Conservation (phyloP, 1,284 basidiomycete genomes). For the Flammula alnicola region DNA sequence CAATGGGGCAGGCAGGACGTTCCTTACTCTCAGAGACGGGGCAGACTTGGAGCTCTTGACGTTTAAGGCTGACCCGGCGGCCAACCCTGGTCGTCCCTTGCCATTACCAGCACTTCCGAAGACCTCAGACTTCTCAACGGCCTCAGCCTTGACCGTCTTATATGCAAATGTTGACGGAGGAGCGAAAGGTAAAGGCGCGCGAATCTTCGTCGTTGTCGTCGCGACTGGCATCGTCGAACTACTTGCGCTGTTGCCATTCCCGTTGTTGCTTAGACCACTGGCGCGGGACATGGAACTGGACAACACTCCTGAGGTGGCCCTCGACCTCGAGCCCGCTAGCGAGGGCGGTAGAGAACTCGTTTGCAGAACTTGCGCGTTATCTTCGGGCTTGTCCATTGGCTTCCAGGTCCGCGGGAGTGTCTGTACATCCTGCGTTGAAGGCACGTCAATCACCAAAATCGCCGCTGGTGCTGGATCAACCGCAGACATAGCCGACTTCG, state of each 20-base stretch:
- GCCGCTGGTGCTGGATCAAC: not conserved
- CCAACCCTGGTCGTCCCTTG: not conserved
- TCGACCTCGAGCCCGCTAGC: not conserved
- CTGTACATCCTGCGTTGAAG: too few species aligned
- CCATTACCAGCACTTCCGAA: not conserved
- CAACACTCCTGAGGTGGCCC: not conserved
- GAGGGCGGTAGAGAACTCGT: too few species aligned
- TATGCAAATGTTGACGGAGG: slow-evolving; percentile 3
- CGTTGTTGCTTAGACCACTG: not conserved
- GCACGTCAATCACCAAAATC: too few species aligned
- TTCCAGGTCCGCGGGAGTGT: too few species aligned
- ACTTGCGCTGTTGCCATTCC: not conserved
- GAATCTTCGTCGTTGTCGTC: slow-evolving; percentile 2
- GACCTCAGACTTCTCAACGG: not conserved
- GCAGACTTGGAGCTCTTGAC: not conserved
- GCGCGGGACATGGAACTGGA: not conserved
- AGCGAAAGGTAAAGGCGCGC: slow-evolving; percentile 14
- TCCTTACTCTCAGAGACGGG: not conserved
- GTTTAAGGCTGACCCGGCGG: slow-evolving; percentile 1
- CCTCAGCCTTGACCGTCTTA: not conserved
- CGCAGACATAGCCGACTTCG: not conserved
- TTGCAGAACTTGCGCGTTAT: too few species aligned
- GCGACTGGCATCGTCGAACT: slow-evolving; percentile 3
- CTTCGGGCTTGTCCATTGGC: too few species aligned
- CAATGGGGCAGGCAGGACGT: not conserved